A percentile compares a stretch with the other conserved stretches of the same genome.
Evolutionary conservation across 495 filamentous ascomycete species (phyloP).

Genomic region (Xylaria longipes): DNA sequence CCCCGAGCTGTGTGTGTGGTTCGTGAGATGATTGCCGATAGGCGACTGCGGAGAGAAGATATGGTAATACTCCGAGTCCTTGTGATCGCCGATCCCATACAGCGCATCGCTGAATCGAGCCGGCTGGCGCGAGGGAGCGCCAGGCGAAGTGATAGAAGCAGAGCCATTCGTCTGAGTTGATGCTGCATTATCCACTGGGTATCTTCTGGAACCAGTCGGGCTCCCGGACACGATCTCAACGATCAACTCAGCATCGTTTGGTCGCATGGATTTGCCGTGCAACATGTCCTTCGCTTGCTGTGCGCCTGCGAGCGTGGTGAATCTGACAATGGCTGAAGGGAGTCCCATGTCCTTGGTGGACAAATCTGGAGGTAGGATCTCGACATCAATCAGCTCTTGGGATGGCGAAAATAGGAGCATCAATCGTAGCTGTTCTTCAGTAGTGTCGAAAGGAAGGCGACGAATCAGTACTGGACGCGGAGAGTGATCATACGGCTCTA

Average conservation of each 20-base stretch:
- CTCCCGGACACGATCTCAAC: slow-evolving; percentile 72
- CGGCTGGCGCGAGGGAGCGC: slow-evolving; percentile 67
- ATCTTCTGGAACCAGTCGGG: slow-evolving; percentile 47
- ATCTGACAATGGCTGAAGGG: slow-evolving; percentile 75
- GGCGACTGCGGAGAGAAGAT: slow-evolving; percentile 87
- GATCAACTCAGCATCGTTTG: slow-evolving; percentile 77
- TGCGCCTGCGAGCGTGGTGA: slow-evolving; percentile 72
- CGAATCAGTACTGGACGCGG: slow-evolving; percentile 66
- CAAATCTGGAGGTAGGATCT: slow-evolving; percentile 69
- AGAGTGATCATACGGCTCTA: slow-evolving; percentile 56
- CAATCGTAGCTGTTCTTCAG: slow-evolving; percentile 72
- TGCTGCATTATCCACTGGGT: slow-evolving; percentile 45
- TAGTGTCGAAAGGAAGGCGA: slow-evolving; percentile 75
- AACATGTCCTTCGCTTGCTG: slow-evolving; percentile 78
- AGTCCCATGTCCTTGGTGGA: slow-evolving; percentile 75
- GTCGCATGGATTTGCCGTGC: slow-evolving; percentile 78
- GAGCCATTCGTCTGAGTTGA: slow-evolving; percentile 52
- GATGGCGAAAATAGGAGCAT: slow-evolving; percentile 80
- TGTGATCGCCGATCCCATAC: slow-evolving; percentile 68
- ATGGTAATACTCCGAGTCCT: slow-evolving; percentile 66
- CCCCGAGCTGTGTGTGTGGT: slow-evolving; percentile 73
- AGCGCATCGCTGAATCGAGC: slow-evolving; percentile 80
- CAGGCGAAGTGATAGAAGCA: slow-evolving; percentile 60
- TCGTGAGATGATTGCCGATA: slow-evolving; percentile 74
- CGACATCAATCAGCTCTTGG: slow-evolving; percentile 74